Percentiles rank a stretch among this genome's conserved stretches.
Evolutionary conservation across 768 basidiomycete species (phyloP).

Genomic region (Termitomyces sp.): DNA sequence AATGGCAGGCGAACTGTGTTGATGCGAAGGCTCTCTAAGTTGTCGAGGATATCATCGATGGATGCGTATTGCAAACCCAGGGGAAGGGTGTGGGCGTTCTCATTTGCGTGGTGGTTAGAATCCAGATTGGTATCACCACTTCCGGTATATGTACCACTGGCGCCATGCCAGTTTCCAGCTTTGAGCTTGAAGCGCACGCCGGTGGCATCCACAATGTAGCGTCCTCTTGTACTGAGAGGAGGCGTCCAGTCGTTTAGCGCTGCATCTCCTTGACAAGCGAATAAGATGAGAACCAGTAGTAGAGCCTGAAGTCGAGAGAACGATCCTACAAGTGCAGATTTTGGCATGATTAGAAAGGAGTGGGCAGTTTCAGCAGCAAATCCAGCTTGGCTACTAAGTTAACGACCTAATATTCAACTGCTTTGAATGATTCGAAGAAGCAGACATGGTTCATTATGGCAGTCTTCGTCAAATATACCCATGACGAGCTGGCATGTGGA

Average conservation of each 20-base stretch:
- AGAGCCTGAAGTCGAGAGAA: not conserved
- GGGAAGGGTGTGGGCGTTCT: slow-evolving; percentile 14
- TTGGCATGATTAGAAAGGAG: not conserved
- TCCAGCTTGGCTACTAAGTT: not conserved
- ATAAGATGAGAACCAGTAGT: not conserved
- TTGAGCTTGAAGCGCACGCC: slow-evolving; percentile 14
- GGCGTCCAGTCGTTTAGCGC: slow-evolving; percentile 9
- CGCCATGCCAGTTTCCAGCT: slow-evolving; percentile 14
- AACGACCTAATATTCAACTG: not conserved
- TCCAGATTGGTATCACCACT: slow-evolving; percentile 13
- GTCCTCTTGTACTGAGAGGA: slow-evolving; percentile 14
- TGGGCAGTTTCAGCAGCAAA: not conserved
- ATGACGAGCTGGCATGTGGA: not conserved
- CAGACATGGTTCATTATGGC: not conserved
- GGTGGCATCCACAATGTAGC: slow-evolving; percentile 13
- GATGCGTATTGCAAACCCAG: slow-evolving; percentile 9
- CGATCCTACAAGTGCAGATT: not conserved
- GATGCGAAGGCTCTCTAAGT: slow-evolving; percentile 11
- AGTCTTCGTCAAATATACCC: not conserved
- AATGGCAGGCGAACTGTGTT: slow-evolving; percentile 13
- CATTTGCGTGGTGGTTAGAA: slow-evolving; percentile 9
- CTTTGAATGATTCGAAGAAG: not conserved
- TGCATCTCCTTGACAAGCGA: not conserved
- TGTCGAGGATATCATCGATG: slow-evolving; percentile 8
- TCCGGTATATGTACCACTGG: slow-evolving; percentile 15